phyloP scores from a whole-genome alignment of 129 eudicot species.

The Tagetes patula region DNA sequence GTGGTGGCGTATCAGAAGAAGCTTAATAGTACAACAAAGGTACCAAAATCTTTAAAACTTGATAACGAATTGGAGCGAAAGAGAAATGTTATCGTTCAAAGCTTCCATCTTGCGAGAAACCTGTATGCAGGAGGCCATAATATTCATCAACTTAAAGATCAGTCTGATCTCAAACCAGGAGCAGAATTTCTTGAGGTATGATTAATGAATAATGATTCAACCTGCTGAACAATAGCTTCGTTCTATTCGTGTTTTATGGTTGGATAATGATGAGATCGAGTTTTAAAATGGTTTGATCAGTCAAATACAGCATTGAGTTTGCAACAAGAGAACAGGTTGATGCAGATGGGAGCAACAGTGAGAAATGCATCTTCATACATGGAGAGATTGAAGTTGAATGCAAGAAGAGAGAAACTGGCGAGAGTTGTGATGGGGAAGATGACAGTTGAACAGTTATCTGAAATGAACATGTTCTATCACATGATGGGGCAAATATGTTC shows the following conservation, averaged over 20 bases:
- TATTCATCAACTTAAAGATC: constrained; percentile 36
- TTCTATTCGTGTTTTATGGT: not conserved
- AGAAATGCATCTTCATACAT: constrained; percentile 69
- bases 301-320: constrained; percentile 61
- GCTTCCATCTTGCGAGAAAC: constrained; percentile 69
- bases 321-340: constrained; percentile 80
- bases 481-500: constrained; percentile 85
- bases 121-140: constrained; percentile 47
- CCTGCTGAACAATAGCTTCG: not conserved
- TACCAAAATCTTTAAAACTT: constrained; percentile 47
- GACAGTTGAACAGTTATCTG: constrained; percentile 76
- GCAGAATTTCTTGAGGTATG: constrained; percentile 77
- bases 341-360: constrained; percentile 95
- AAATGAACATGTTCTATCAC: constrained; percentile 67
- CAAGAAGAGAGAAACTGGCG: constrained; percentile 65
- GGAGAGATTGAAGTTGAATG: constrained; percentile 54
- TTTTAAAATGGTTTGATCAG: constrained; percentile 34
- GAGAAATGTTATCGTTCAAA: constrained; percentile 57
- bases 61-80: constrained; percentile 68
- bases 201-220: not conserved
- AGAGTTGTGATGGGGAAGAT: constrained; percentile 75
- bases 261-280: not conserved
- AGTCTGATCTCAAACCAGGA: constrained; percentile 63
- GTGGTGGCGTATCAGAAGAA: constrained; percentile 73
- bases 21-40: constrained; percentile 41